These are phyloP conservation scores for Lithohypha guttulata DNA, from an alignment of 2,329 filamentous ascomycete species.

Conservation along the genomic window DNA sequence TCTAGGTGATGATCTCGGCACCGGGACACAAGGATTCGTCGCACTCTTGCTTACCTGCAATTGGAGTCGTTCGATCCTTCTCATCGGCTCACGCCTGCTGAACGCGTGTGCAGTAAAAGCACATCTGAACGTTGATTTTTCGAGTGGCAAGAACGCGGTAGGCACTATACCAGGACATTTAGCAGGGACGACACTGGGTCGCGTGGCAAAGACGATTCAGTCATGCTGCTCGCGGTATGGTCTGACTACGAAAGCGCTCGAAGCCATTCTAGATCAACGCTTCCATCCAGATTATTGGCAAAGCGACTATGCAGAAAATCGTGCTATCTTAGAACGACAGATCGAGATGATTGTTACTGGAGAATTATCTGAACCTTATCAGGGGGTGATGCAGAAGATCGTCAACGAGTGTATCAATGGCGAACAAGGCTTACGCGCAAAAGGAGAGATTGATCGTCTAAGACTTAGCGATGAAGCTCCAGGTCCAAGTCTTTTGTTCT, in stretches of 20 bases:
- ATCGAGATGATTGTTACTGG: conserved; percentile 22
- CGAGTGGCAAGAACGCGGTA: not conserved
- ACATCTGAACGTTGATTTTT: conserved; percentile 52
- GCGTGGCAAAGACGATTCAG: conserved; percentile 43
- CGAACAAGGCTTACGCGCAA: conserved; percentile 53
- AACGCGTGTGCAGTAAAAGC: conserved; percentile 16
- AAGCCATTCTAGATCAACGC: conserved; percentile 16
- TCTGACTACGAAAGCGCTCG: conserved; percentile 16
- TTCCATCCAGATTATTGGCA: conserved; percentile 11
- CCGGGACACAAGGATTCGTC: conserved; percentile 28
- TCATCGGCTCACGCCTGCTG: conserved; percentile 38
- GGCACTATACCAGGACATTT: not conserved
- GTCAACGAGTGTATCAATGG: conserved; percentile 55
- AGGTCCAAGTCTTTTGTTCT: conserved; percentile 16
- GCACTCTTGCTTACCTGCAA: conserved; percentile 58
- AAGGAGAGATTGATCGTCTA: conserved; percentile 51
- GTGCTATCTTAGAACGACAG: conserved; percentile 11
- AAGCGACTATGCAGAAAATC: not conserved
- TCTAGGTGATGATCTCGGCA: conserved; percentile 15
- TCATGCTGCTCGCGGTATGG: conserved; percentile 18
- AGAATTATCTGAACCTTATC: conserved; percentile 15
- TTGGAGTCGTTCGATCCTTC: conserved; percentile 59
- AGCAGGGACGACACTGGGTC: conserved; percentile 28
- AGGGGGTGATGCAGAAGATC: conserved; percentile 49
- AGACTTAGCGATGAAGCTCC: conserved; percentile 40